Evolutionary conservation across 2,329 filamentous ascomycete species (phyloP), one percentile per base, ranked within the genome.

Genomic region (Aspergillus clavatus): DNA sequence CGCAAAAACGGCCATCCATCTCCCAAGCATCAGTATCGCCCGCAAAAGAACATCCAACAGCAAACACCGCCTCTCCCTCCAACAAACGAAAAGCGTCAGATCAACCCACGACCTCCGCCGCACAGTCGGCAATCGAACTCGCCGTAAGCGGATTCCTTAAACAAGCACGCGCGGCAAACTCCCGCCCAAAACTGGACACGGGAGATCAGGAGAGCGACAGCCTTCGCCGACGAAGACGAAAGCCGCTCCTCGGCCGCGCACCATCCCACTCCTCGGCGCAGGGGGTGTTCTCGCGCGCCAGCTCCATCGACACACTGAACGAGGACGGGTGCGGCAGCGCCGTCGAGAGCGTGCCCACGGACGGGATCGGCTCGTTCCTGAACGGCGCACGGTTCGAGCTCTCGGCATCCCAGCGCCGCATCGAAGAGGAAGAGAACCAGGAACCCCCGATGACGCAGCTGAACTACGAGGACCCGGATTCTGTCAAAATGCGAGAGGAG

Each of bases 401-500:
- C 42, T 42, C 55, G 24, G 50, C 58, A 14, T 52, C 55, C 14
- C 51, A 54, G 8, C 51, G 46, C n/a, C 43, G 46, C 7, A 50
- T 56, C 8, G 51, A 58, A 11, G 61, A 64, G 29, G 53, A 63
- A 8, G 64, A 62, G 38, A 54, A 65, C 8, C 62, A 69, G 43
- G 56, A 61, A 6, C 67, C 70, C 11, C 62, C 61, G 11, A 68
- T 73, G 67, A 75, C 72, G 5, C 72, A 75, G 52, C 55, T 75
- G 14, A 69, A 70, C 22, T 75, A 75, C 45, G 71, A 75, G 46
- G 72, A 74, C 47, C 65, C 70, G 1, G 71, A 81, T 37, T 77
- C 77, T 2, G 71, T 74, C 10, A 74, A 74, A 43, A 78, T 79
- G 56, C 75, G 76, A n/a, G 77, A 79, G 26, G 76, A 74, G 28